A percentile compares a stretch with the other conserved stretches of the same genome.
Conservation (phyloP, 768 basidiomycete genomes). For the Gelatoporia subvermispora region DNA sequence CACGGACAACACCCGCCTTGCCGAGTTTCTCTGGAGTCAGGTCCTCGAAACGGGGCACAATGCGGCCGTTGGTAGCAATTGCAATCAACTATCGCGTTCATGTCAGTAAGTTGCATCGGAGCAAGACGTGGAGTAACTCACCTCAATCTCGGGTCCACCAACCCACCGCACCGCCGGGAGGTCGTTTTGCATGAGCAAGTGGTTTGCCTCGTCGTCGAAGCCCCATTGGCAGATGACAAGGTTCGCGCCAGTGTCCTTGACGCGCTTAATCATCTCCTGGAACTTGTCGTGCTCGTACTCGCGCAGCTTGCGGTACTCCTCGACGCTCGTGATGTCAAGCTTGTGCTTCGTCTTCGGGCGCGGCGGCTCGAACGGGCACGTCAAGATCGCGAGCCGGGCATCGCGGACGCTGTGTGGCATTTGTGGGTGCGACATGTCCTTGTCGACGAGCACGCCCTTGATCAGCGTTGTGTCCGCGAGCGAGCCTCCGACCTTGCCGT, state of each 20-base stretch:
- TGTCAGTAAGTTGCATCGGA: background rate
- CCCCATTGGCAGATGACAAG: constrained; percentile 99
- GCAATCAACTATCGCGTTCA: constrained; percentile 71
- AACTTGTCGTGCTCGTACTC: constrained; percentile 97
- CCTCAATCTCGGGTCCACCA: constrained; percentile 98
- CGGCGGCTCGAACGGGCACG: constrained; percentile 98
- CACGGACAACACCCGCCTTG: constrained; percentile 87
- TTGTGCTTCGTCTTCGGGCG: constrained; percentile 99
- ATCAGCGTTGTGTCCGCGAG: constrained; percentile 93
- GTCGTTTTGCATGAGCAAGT: constrained; percentile 95
- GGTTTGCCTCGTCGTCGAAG: constrained; percentile 99
- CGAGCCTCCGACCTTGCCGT: constrained; percentile 97
- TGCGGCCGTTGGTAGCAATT: constrained; percentile 96
- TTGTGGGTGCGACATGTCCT: constrained; percentile 99
- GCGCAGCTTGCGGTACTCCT: constrained; percentile 92
- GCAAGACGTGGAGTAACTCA: constrained; percentile 25
- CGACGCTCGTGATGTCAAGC: constrained; percentile 92
- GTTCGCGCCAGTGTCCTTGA: constrained; percentile 96
- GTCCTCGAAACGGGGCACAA: constrained; percentile 98
- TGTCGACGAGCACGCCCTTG: constrained; percentile 97
- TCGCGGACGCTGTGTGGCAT: constrained; percentile 90
- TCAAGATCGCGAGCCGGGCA: constrained; percentile 92
- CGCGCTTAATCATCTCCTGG: constrained; percentile 91
- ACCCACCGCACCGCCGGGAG: constrained; percentile 98
- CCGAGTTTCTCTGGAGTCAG: constrained; percentile 88